Percentiles rank a stretch among this genome's conserved stretches.
phyloP scores from a whole-genome alignment of 1,284 basidiomycete genomes.

The Papiliotrema flavescens region DNA sequence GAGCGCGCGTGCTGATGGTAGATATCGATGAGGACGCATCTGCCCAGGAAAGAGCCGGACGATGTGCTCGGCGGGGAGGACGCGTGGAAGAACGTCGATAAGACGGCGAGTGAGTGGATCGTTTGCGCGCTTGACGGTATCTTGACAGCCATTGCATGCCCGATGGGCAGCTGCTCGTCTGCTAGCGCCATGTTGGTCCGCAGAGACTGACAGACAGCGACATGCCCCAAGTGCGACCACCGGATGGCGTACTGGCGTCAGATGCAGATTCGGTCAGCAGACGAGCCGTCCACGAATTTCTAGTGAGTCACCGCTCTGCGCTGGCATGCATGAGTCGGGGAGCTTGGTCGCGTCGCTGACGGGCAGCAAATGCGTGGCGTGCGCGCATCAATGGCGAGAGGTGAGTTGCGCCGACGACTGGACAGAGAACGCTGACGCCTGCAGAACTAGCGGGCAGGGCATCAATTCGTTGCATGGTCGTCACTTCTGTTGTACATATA shows the following conservation, averaged over 20 bases:
- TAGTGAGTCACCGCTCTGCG: constrained; percentile 49
- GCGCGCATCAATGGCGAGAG: constrained; percentile 49
- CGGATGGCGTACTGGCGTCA: constrained; percentile 90
- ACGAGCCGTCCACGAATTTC: constrained; percentile 97
- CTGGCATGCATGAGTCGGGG: too few relatives aligned
- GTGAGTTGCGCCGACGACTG: constrained; percentile 13
- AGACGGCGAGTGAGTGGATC: constrained; percentile 63
- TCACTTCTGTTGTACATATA: not conserved
- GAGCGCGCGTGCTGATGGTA: constrained; percentile 6
- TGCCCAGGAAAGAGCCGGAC: constrained; percentile 82
- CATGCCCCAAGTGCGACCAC: constrained; percentile 88
- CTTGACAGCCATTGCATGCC: not conserved
- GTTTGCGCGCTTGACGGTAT: not conserved
- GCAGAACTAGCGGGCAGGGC: not conserved
- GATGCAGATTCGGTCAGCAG: constrained; percentile 91
- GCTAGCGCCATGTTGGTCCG: not conserved
- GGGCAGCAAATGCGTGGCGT: constrained; percentile 45
- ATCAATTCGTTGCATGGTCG: not conserved
- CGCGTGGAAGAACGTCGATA: constrained; percentile 93
- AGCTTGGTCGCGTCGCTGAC: too few relatives aligned
- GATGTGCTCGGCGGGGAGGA: constrained; percentile 92
- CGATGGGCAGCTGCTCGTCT: not conserved
- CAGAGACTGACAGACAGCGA: constrained; percentile 52
- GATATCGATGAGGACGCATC: constrained; percentile 83
- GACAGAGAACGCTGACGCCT: not conserved